Percentiles rank a stretch among this genome's conserved stretches.
Evolutionary conservation across 257 asterid species (phyloP).

Genomic region (Verbena officinalis): DNA sequence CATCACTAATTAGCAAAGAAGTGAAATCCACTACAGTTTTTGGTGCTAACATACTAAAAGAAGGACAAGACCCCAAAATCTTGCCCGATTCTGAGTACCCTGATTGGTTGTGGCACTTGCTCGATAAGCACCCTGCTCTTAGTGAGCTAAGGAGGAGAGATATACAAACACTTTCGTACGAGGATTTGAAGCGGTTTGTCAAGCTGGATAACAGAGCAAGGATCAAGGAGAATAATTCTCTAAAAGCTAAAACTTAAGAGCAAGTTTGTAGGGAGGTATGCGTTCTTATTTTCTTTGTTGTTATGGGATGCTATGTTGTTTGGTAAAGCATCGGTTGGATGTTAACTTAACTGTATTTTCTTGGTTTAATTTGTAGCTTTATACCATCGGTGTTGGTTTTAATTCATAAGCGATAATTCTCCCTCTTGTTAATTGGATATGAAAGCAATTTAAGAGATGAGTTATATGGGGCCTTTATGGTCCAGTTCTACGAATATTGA

Average conservation of each 20-base stretch:
- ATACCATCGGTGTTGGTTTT: too few species aligned
- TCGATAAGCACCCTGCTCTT: conserved; percentile 73
- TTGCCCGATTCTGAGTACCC: conserved; percentile 87
- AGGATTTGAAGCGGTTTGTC: conserved; percentile 82
- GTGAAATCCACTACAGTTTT: conserved; percentile 81
- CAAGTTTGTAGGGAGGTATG: not conserved
- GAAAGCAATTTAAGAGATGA: too few species aligned
- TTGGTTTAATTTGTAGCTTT: too few species aligned
- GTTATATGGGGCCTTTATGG: too few species aligned
- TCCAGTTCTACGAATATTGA: too few species aligned
- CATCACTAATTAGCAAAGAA: conserved; percentile 78
- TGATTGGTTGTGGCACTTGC: conserved; percentile 85
- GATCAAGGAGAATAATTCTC: conserved; percentile 87
- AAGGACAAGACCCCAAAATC: conserved; percentile 85
- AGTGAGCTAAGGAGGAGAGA: conserved; percentile 85
- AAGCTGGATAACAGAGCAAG: conserved; percentile 92
- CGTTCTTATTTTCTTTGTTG: conserved; percentile 2
- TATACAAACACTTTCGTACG: conserved; percentile 59
- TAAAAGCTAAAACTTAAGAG: conserved; percentile 62
- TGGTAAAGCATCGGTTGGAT: too few species aligned
- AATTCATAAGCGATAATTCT: too few species aligned
- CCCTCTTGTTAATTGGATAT: too few species aligned
- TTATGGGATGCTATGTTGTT: too few species aligned
- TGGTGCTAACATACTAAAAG: conserved; percentile 86
- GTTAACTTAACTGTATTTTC: too few species aligned